Evolutionary conservation across 2,329 filamentous ascomycete species (phyloP).

Genomic region (Cadophora sp.): DNA sequence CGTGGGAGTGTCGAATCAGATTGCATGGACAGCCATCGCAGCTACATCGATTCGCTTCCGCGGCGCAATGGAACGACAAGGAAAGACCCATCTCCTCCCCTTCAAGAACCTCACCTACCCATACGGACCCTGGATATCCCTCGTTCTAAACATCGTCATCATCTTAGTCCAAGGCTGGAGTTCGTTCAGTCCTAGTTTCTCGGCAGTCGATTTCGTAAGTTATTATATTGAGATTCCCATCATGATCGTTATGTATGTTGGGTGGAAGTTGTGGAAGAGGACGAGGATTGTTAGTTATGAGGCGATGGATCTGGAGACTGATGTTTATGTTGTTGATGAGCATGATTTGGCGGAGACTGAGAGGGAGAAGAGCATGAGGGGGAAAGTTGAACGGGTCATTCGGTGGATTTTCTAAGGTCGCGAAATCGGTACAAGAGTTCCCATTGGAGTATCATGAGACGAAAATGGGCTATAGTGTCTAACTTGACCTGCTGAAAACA

Average conservation of each 20-base stretch:
- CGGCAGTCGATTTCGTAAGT: slow-evolving; percentile 65
- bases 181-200: slow-evolving; percentile 65
- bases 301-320: slow-evolving; percentile 59
- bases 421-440: too few relatives aligned
- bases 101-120: slow-evolving; percentile 74
- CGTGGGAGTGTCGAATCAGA: slow-evolving; percentile 71
- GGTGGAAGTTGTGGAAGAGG: slow-evolving; percentile 59
- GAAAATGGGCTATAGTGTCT: too few relatives aligned
- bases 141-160: slow-evolving; percentile 63
- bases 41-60: slow-evolving; percentile 71
- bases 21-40: slow-evolving; percentile 70
- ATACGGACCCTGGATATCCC: slow-evolving; percentile 61
- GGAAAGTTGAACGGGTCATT: slow-evolving; percentile 37
- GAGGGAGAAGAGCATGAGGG: slow-evolving; percentile 36
- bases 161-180: slow-evolving; percentile 69
- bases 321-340: slow-evolving; percentile 47
- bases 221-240: slow-evolving; percentile 68
- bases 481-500: too few relatives aligned
- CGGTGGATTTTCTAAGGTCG: slow-evolving; percentile 41
- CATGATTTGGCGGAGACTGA: slow-evolving; percentile 39
- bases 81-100: slow-evolving; percentile 65
- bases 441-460: too few relatives aligned
- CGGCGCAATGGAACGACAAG: slow-evolving; percentile 59
- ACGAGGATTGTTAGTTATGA: slow-evolving; percentile 52
- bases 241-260: slow-evolving; percentile 60